Percentiles rank a stretch among this genome's conserved stretches.
Conservation (phyloP, 2,329 filamentous ascomycete genomes). For the Diplodia sapinea region DNA sequence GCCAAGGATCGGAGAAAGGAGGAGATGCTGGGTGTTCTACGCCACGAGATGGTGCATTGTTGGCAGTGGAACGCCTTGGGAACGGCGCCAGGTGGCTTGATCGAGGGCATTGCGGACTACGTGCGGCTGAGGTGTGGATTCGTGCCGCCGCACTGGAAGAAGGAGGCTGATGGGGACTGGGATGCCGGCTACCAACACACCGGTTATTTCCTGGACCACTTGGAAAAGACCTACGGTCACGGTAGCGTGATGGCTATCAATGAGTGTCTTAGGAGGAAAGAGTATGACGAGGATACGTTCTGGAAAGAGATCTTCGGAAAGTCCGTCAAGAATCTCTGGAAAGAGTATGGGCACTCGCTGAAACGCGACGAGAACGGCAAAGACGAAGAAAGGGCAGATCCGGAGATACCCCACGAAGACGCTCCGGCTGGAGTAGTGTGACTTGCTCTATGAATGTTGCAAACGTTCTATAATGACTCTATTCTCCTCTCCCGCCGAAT, state of each 20-base stretch:
- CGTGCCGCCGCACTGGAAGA: conserved; percentile 82
- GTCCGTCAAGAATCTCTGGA: conserved; percentile 73
- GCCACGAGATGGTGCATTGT: conserved; percentile 94
- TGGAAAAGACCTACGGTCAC: conserved; percentile 69
- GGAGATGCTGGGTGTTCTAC: conserved; percentile 83
- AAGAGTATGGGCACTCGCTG: conserved; percentile 67
- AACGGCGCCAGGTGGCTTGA: conserved; percentile 69
- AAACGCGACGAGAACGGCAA: conserved; percentile 15
- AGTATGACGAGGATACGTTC: conserved; percentile 53
- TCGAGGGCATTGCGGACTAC: conserved; percentile 94
- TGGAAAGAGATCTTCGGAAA: conserved; percentile 72
- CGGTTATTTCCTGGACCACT: conserved; percentile 86
- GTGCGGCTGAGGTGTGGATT: conserved; percentile 77
- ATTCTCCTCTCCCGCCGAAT: neutral
- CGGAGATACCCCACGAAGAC: neutral
- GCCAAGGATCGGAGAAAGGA: conserved; percentile 47
- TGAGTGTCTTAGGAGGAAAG: conserved; percentile 66
- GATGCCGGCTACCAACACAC: conserved; percentile 90
- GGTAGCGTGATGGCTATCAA: conserved; percentile 65
- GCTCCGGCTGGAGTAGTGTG: conserved; percentile 12
- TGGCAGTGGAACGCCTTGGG: conserved; percentile 77
- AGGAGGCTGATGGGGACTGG: conserved; percentile 68
- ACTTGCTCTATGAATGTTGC: neutral
- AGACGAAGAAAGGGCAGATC: neutral
- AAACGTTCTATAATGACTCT: neutral